These are phyloP conservation scores for Gomphus bonarii DNA, from an alignment of 1,284 basidiomycete genomes.

Conservation along the genomic window DNA sequence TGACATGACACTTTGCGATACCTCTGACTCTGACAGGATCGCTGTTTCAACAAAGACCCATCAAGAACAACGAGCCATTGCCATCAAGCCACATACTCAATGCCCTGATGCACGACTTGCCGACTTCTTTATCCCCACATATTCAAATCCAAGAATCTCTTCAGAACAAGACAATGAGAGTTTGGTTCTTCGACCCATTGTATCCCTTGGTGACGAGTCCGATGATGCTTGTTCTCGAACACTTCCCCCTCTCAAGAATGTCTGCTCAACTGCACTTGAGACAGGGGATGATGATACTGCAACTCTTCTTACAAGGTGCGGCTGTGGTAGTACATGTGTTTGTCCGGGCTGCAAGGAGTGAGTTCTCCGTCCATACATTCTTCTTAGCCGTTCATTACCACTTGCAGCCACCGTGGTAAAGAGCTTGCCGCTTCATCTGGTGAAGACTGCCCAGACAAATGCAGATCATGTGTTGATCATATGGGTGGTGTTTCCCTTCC, in stretches of 20 bases:
- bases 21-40: neutral
- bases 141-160: neutral
- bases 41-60: neutral
- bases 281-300: neutral
- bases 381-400: neutral
- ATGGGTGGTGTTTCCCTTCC: constrained; percentile 25
- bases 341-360: constrained; percentile 59
- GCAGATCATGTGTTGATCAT: constrained; percentile 53
- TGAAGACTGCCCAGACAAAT: constrained; percentile 48
- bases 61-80: constrained; percentile 4
- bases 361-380: neutral
- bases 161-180: neutral
- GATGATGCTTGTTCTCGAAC: neutral
- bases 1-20: neutral
- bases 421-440: constrained; percentile 34
- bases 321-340: constrained; percentile 56
- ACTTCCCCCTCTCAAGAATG: neutral
- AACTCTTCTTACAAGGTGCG: constrained; percentile 39
- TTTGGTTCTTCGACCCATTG: neutral
- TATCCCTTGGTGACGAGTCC: neutral
- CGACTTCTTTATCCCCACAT: neutral
- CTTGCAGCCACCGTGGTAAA: constrained; percentile 38
- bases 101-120: neutral
- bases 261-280: neutral
- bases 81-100: neutral